Percentiles rank a stretch among this genome's conserved stretches.
phyloP scores from a whole-genome alignment of 139 green algal species.

The Picochlorum sp. region DNA sequence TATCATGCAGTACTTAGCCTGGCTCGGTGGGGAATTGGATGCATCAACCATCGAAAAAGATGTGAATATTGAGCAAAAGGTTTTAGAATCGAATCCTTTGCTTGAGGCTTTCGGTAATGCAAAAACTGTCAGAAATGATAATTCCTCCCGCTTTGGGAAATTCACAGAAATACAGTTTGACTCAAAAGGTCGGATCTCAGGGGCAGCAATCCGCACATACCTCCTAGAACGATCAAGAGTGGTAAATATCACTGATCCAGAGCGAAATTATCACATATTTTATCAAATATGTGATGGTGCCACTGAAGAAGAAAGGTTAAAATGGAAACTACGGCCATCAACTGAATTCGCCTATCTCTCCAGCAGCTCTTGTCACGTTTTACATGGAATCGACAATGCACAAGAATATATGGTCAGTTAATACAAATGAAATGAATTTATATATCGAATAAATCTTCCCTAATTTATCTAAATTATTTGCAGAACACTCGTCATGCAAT shows the following conservation, averaged over 20 bases:
- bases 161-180: slow-evolving; percentile 99
- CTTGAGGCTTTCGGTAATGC: slow-evolving; percentile 98
- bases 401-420: slow-evolving; percentile 73
- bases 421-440: neutral
- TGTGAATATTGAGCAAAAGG: slow-evolving; percentile 70
- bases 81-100: slow-evolving; percentile 94
- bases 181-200: slow-evolving; percentile 62
- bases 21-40: slow-evolving; percentile 58
- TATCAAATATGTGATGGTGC: slow-evolving; percentile 97
- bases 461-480: neutral
- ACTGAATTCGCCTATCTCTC: slow-evolving; percentile 80
- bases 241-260: slow-evolving; percentile 82
- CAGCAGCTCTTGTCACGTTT: slow-evolving; percentile 73
- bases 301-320: slow-evolving; percentile 39
- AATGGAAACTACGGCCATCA: slow-evolving; percentile 49
- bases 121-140: slow-evolving; percentile 97
- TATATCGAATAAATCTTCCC: neutral
- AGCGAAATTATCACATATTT: slow-evolving; percentile 98
- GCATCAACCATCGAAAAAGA: slow-evolving; percentile 11
- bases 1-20: slow-evolving; percentile 93
- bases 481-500: slow-evolving; percentile 81
- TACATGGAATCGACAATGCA: slow-evolving; percentile 75
- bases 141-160: slow-evolving; percentile 97
- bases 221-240: slow-evolving; percentile 93
- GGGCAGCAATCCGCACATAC: slow-evolving; percentile 90